Evolutionary conservation across 2,329 filamentous ascomycete species (phyloP).

Genomic region (Trichoderma koningii): DNA sequence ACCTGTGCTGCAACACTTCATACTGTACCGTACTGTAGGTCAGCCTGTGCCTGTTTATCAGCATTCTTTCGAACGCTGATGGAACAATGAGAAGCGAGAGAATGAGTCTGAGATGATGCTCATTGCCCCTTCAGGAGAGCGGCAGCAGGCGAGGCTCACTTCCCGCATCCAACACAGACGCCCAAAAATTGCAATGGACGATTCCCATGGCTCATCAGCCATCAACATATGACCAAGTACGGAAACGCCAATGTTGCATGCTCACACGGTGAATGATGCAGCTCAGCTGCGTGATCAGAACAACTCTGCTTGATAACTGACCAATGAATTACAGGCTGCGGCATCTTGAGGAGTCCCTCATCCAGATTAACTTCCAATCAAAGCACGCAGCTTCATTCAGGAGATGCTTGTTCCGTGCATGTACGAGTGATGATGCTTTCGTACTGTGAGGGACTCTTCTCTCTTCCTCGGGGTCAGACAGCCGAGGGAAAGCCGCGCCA

Average conservation of each 20-base stretch:
- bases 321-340: not conserved
- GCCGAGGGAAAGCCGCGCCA: constrained; percentile 16
- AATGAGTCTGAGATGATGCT: constrained; percentile 1
- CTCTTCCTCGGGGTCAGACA: not conserved
- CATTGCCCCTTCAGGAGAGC: constrained; percentile 13
- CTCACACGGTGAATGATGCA: not conserved
- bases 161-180: constrained; percentile 3
- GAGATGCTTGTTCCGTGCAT: not conserved
- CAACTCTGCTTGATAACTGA: not conserved
- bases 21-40: constrained; percentile 16
- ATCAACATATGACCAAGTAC: constrained; percentile 2
- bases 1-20: not conserved
- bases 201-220: not conserved
- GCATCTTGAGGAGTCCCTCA: not conserved
- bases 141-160: constrained; percentile 24
- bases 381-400: not conserved
- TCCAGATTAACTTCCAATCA: constrained; percentile 7
- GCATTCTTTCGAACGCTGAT: constrained; percentile 15
- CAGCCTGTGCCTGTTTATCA: constrained; percentile 12
- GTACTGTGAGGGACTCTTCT: constrained; percentile 22
- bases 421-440: constrained; percentile 1
- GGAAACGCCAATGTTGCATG: not conserved
- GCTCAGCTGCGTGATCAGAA: not conserved
- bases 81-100: constrained; percentile 8
- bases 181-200: too few species aligned